These are phyloP conservation scores for Sphagnum contortum DNA, from an alignment of 225 moss, liverwort and hornwort species.

Conservation along the genomic window DNA sequence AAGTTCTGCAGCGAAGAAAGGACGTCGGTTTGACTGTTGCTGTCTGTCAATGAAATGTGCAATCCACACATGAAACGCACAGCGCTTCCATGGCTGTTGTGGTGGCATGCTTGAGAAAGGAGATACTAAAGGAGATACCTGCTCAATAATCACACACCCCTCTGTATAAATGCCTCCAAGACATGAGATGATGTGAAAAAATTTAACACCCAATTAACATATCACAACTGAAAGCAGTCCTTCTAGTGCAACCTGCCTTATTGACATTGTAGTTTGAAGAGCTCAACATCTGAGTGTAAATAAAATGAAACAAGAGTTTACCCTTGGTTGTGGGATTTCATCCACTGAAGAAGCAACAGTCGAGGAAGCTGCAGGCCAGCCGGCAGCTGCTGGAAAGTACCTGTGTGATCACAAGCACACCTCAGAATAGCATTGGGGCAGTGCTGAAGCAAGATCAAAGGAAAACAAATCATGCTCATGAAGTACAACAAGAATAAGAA, in stretches of 20 bases:
- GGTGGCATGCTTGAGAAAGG: constrained; percentile 9
- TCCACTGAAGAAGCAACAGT: constrained; percentile 13
- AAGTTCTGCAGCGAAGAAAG: constrained; percentile 29
- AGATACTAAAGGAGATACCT: constrained; percentile 22
- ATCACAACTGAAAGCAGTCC: no score
- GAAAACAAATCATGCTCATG: no score
- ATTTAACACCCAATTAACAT: no score
- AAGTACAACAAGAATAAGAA: no score
- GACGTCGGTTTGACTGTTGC: constrained; percentile 57
- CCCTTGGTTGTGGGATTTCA: constrained; percentile 10
- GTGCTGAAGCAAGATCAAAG: no score
- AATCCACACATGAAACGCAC: constrained; percentile 80
- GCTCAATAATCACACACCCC: neutral
- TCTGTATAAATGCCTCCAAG: no score
- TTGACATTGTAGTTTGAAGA: no score
- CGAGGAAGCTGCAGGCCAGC: constrained; percentile 13
- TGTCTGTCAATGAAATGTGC: constrained; percentile 83
- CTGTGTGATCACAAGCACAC: constrained; percentile 8
- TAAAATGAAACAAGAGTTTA: neutral
- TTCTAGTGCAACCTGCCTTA: no score
- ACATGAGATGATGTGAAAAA: no score
- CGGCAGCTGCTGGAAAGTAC: constrained; percentile 30
- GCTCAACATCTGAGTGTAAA: no score
- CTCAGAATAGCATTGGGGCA: no score
- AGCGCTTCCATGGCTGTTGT: constrained; percentile 56